Conservation (phyloP, 495 filamentous ascomycete genomes). For the Coniosporium apollinis region DNA sequence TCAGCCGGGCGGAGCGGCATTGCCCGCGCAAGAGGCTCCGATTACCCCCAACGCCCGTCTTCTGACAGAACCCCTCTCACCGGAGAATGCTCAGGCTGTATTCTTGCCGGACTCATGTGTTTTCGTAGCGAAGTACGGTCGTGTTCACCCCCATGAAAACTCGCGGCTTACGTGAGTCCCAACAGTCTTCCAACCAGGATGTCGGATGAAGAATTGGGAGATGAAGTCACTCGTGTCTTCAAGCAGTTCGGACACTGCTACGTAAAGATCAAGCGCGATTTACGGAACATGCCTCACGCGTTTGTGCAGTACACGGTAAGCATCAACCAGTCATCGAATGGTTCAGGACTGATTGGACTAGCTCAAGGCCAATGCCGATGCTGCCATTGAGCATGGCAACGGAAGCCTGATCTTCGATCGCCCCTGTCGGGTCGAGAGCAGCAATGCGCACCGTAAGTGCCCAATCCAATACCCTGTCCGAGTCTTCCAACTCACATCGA, state of each 20-base stretch:
- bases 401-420: slow-evolving; percentile 36
- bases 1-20: too few relatives aligned
- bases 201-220: slow-evolving; percentile 33
- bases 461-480: too few relatives aligned
- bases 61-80: slow-evolving; percentile 15
- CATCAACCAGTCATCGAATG: not conserved
- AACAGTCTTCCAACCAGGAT: slow-evolving; percentile 28
- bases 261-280: slow-evolving; percentile 45
- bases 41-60: too few relatives aligned
- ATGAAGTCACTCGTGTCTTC: slow-evolving; percentile 36
- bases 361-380: slow-evolving; percentile 28
- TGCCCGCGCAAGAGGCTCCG: too few relatives aligned
- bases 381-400: slow-evolving; percentile 29
- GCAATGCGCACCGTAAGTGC: slow-evolving; percentile 33
- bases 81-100: slow-evolving; percentile 39
- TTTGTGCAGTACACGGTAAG: slow-evolving; percentile 44
- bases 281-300: slow-evolving; percentile 41
- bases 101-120: slow-evolving; percentile 39
- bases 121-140: slow-evolving; percentile 47
- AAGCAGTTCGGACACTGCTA: slow-evolving; percentile 35
- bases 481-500: too few relatives aligned
- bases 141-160: not conserved
- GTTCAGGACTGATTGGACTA: slow-evolving; percentile 2
- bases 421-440: slow-evolving; percentile 40
- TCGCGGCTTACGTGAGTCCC: not conserved